Conservation (phyloP, 2,329 filamentous ascomycete species). For the Colletotrichum sp. region DNA sequence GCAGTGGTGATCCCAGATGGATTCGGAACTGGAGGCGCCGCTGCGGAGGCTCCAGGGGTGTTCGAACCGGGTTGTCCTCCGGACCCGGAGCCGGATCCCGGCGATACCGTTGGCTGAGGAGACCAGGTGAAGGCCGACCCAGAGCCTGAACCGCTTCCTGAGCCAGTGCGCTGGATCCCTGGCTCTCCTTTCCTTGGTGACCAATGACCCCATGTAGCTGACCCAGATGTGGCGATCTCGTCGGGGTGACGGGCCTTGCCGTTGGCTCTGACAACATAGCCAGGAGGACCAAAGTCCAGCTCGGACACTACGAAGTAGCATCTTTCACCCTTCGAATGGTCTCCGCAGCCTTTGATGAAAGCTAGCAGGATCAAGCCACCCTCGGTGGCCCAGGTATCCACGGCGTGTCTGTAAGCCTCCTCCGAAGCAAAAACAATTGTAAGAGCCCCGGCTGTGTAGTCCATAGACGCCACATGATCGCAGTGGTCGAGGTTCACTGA, state of each 20-base stretch:
- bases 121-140: background rate
- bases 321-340: constrained; percentile 28
- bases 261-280: constrained; percentile 21
- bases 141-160: background rate
- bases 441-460: background rate
- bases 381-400: constrained; percentile 23
- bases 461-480: constrained; percentile 22
- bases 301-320: constrained; percentile 33
- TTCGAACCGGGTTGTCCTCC: background rate
- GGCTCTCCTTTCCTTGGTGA: background rate
- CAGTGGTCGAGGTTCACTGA: constrained; percentile 35
- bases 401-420: background rate
- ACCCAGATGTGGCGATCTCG: background rate
- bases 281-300: constrained; percentile 20
- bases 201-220: background rate
- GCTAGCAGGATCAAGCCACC: constrained; percentile 30
- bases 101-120: background rate
- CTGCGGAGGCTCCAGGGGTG: background rate
- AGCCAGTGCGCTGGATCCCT: background rate
- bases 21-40: background rate
- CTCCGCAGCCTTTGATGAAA: constrained; percentile 29
- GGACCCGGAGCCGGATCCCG: background rate
- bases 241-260: constrained; percentile 11
- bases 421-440: background rate
- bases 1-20: background rate